Evolutionary conservation across 495 filamentous ascomycete species (phyloP), one percentile per base, ranked within the genome.

Genomic region (Hypoxylon subgilvum): DNA sequence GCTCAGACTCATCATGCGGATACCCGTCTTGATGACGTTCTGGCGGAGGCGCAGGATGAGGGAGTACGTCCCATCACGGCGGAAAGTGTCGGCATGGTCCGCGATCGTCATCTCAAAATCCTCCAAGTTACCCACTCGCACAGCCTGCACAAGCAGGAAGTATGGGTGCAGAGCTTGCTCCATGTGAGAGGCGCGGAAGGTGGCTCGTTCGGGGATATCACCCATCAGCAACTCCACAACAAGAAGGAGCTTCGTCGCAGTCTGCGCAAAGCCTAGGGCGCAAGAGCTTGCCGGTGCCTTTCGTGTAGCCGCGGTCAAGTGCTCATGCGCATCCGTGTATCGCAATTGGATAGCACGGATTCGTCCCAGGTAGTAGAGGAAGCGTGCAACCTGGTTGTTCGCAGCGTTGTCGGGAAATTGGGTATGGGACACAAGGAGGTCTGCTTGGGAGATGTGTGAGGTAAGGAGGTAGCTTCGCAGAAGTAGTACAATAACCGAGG

Each of bases 1-100:
- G 45, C 91, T 94, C 67, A 98, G 79, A 22, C 92, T 96, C 86
- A 98, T 96, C 90, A 96, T 97, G 57, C 94, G 90, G 62, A 98
- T 94, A 63, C 94, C 94, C 27, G 94, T 98, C 79, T 96, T 96
- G 84, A 98, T 97, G 71, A 98, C 94, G 74, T 97, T 97, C 71
- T 98, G 94, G 45, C 94, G 85, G 31, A 98, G 80, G 39, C 94
- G 91, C 56, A 97, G 82, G 69, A 97, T 93, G 43, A 98, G 81
- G 6, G 92, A 96, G 74, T 97, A 97, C 14, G 92, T 97, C 47
- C 91, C 91, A 72, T 98, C 95, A 48, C 87, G 87, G 40, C 89
- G 85, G 86, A 97, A 98, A 12, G 86, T 88, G 17, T 86, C 83
- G 48, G 84, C 87, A 74, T 96, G 85, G 14, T 83, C 82, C 57